Base-by-base conservation (phyloP, 805 yeast species). In the Saturnispora gosingensis region DNA sequence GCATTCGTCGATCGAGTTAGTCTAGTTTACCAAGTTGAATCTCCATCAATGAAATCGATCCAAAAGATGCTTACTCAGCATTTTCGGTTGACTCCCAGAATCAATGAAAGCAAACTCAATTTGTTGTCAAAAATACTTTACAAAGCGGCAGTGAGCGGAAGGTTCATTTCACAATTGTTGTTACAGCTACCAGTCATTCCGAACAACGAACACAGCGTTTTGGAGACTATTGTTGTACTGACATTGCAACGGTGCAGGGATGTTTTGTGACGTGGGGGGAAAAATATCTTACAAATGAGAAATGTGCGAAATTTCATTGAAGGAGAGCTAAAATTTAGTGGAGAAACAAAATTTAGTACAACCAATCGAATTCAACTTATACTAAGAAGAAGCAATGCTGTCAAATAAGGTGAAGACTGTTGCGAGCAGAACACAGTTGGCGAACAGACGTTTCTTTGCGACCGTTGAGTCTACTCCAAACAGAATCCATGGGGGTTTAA, bases 401-500 rank as follows among this genome's bases (percentile, higher is more conserved):
- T 51, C 55, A 10, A 43, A 35, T 20, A 38, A 43, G 28, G 48
- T 32, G 9, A 48, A 42, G 34, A 27, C 47, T 2, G 32, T 45
- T 13, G 28, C 45, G 10, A 11, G 45, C 30, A 16, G 50, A 22
- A 36, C 46, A 16, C 46, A 40, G 43, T 35, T 13, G 45, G 40
- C 42, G 5, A 32, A 45, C 24, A 56, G 52, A 24, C 59, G 66
- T 50, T 45, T 53, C 7, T 60, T 66, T 55, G 70, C 71, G 16
- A 80, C 82, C 25, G 68, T 79, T 40, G 72, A 68, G 46, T 75
- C 76, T 34, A 75, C 69, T 46, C 81, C 82, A 38, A 73, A 76
- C 63, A 64, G 83, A 60, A 63, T 74, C 40, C 77, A 78, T 62
- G 95, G 95, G 32, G 91, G 90, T 11, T 76, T 87, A 57, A 76